These are phyloP conservation scores for Papiliotrema laurentii DNA, from an alignment of 1,284 basidiomycete species.

Conservation along the genomic window DNA sequence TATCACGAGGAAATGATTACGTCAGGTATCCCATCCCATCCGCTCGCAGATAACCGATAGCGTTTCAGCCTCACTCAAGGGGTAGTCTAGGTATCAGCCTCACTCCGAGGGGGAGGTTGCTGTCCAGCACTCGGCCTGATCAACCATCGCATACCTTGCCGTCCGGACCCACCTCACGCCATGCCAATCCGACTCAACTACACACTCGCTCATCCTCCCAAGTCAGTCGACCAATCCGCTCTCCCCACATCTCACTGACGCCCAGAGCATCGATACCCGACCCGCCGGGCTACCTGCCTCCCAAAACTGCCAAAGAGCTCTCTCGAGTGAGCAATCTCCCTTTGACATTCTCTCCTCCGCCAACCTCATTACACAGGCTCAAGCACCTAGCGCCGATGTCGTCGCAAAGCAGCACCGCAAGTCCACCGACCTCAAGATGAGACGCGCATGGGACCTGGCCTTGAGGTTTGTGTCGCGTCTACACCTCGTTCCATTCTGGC, in stretches of 20 bases:
- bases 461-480: constrained; percentile 51
- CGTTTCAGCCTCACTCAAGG: too few relatives aligned
- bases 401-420: constrained; percentile 16
- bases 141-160: background rate
- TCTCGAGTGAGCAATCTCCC: constrained; percentile 12
- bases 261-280: constrained; percentile 18
- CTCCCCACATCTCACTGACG: background rate
- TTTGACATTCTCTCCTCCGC: background rate
- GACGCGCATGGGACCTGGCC: constrained; percentile 82
- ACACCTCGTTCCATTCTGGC: background rate
- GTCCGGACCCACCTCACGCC: background rate
- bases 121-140: too few relatives aligned
- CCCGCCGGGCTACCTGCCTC: constrained; percentile 25
- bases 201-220: constrained; percentile 13
- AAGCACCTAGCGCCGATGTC: constrained; percentile 8
- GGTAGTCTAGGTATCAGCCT: too few relatives aligned
- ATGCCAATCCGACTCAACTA: constrained; percentile 17
- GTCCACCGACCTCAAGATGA: constrained; percentile 60
- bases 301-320: constrained; percentile 17
- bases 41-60: too few relatives aligned
- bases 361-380: too few relatives aligned
- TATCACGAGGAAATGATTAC: too few relatives aligned
- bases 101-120: too few relatives aligned
- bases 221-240: constrained; percentile 8
- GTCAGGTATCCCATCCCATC: too few relatives aligned